These are phyloP conservation scores for Nakazawaea holstii DNA, from an alignment of 805 yeast genomes.

Conservation along the genomic window DNA sequence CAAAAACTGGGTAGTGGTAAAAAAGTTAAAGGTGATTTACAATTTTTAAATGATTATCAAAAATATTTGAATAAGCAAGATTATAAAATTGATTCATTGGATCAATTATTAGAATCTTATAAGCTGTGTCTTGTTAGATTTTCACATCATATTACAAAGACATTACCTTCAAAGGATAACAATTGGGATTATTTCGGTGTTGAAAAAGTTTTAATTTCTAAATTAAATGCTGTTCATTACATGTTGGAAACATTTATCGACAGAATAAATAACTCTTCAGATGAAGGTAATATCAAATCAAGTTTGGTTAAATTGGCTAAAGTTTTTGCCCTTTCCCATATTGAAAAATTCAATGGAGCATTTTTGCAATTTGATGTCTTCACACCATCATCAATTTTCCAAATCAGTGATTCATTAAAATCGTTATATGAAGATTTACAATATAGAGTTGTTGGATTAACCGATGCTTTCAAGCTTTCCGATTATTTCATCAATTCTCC, in stretches of 20 bases:
- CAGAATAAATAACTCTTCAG: conserved; percentile 21
- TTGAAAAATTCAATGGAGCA: conserved; percentile 66
- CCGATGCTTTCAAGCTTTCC: conserved; percentile 79
- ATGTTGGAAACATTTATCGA: conserved; percentile 35
- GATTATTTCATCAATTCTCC: conserved; percentile 81
- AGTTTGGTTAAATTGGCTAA: conserved; percentile 50
- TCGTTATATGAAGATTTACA: conserved; percentile 47
- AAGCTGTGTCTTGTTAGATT: conserved; percentile 36
- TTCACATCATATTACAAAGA: conserved; percentile 25
- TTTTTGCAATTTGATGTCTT: conserved; percentile 64
- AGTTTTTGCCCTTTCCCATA: conserved; percentile 58
- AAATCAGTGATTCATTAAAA: conserved; percentile 36
- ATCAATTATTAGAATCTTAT: conserved; percentile 30
- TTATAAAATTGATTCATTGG: conserved; percentile 20
- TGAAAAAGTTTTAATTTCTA: conserved; percentile 41
- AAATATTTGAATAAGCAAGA: conserved; percentile 15
- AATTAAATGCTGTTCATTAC: conserved; percentile 46
- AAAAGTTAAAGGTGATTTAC: conserved; percentile 39
- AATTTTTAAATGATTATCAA: conserved; percentile 30
- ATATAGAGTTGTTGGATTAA: conserved; percentile 66
- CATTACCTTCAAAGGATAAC: conserved; percentile 27
- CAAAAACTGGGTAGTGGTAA: conserved; percentile 35
- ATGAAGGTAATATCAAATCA: conserved; percentile 36
- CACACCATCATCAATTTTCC: conserved; percentile 40
- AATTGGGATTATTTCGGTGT: conserved; percentile 42